Evolutionary conservation across 2,329 filamentous ascomycete genomes (phyloP).

Genomic region (Xylariomycetidae sp.): DNA sequence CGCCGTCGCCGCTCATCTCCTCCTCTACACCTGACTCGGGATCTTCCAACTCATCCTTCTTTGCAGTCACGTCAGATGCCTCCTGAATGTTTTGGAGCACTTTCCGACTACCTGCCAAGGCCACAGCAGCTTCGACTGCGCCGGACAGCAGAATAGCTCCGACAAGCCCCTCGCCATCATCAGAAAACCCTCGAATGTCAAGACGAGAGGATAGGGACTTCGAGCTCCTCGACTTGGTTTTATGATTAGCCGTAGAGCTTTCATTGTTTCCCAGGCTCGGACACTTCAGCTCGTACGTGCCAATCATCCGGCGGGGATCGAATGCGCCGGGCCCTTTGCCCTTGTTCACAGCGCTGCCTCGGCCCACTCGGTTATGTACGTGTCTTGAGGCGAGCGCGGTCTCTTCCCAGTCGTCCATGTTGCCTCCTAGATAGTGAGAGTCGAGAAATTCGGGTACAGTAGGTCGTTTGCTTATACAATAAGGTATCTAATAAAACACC

Average conservation of each 20-base stretch:
- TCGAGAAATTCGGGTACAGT: too few relatives aligned
- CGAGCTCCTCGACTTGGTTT: too few relatives aligned
- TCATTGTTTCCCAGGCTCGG: conserved; percentile 5
- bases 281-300: conserved; percentile 14
- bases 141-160: conserved; percentile 9
- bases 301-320: conserved; percentile 14
- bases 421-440: too few relatives aligned
- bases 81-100: conserved; percentile 8
- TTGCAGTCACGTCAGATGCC: conserved; percentile 1
- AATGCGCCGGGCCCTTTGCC: conserved; percentile 8
- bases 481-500: too few relatives aligned
- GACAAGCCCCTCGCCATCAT: conserved; percentile 13
- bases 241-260: too few relatives aligned
- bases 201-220: conserved; percentile 6
- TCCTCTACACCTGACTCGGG: neutral
- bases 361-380: conserved; percentile 18
- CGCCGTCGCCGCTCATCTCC: neutral
- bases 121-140: conserved; percentile 10
- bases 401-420: conserved; percentile 18
- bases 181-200: conserved; percentile 17
- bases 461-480: too few relatives aligned
- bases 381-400: conserved; percentile 17
- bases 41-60: neutral
- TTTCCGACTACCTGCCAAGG: conserved; percentile 17
- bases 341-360: conserved; percentile 5